A percentile compares a stretch with the other conserved stretches of the same genome.
phyloP scores from a whole-genome alignment of 2,329 filamentous ascomycete species.

The Epichloe bromicola region DNA sequence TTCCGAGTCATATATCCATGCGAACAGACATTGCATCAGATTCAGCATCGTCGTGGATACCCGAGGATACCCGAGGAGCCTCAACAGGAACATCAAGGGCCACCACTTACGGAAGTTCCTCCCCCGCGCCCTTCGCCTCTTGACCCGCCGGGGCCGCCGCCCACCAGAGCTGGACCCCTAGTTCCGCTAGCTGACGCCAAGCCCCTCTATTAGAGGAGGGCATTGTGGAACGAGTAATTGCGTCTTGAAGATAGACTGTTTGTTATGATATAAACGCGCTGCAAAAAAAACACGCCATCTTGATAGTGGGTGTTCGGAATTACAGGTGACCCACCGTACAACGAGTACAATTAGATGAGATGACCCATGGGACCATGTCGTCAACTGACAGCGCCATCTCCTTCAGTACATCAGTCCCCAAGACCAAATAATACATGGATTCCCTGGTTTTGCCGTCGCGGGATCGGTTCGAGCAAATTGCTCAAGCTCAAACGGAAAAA shows the following conservation, averaged over 20 bases:
- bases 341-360: not conserved
- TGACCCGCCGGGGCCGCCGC: not conserved
- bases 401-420: conserved; percentile 8
- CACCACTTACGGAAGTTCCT: no score
- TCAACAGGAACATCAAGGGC: no score
- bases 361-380: conserved; percentile 1
- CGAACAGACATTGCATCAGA: no score
- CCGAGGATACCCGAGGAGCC: no score
- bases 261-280: no score
- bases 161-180: not conserved
- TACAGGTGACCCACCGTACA: not conserved
- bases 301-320: no score
- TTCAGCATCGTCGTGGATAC: no score
- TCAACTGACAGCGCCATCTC: conserved; percentile 6
- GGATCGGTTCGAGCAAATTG: conserved; percentile 35
- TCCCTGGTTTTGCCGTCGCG: conserved; percentile 33
- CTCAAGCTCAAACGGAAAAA: conserved; percentile 32
- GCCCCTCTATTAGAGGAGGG: not conserved
- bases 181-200: not conserved
- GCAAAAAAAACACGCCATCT: no score
- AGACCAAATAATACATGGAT: conserved; percentile 34
- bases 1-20: not conserved
- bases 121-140: not conserved
- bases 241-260: no score
- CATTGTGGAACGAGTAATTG: no score